Evolutionary conservation across 2,329 filamentous ascomycete species (phyloP).

Genomic region (Helotiales sp.): DNA sequence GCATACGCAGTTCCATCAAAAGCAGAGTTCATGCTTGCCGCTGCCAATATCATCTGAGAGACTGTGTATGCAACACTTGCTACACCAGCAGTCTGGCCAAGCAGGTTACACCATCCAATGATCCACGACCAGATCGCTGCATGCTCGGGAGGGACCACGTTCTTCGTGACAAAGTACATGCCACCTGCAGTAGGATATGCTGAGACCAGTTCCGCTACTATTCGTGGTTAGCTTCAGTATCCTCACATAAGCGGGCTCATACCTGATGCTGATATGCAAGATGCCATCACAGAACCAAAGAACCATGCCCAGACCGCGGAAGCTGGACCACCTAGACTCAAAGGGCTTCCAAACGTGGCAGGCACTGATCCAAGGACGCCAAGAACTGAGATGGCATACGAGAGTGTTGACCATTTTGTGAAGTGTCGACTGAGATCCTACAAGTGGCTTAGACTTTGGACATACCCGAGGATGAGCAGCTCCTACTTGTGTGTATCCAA

Average conservation of each 20-base stretch:
- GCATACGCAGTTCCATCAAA: conserved; percentile 48
- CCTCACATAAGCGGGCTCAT: background rate
- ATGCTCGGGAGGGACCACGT: conserved; percentile 60
- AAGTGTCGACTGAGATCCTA: conserved; percentile 64
- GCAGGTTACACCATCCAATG: conserved; percentile 67
- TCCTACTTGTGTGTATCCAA: conserved; percentile 62
- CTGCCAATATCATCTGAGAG: conserved; percentile 63
- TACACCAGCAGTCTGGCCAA: conserved; percentile 63
- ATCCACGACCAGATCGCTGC: conserved; percentile 65
- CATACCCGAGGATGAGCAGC: background rate
- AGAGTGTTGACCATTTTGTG: conserved; percentile 65
- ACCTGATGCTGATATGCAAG: conserved; percentile 62
- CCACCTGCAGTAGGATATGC: conserved; percentile 61
- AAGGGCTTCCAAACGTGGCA: conserved; percentile 59
- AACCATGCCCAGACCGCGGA: conserved; percentile 68
- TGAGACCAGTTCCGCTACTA: conserved; percentile 26
- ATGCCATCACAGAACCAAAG: conserved; percentile 62
- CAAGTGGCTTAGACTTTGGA: background rate
- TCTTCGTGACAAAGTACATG: conserved; percentile 69
- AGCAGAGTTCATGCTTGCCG: conserved; percentile 59
- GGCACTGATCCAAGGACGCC: conserved; percentile 66
- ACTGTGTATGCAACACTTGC: conserved; percentile 63
- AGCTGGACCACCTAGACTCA: conserved; percentile 59
- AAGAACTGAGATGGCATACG: conserved; percentile 65
- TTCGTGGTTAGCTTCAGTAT: background rate